phyloP scores from a whole-genome alignment of 345 rosid species.

The Populus nigra region DNA sequence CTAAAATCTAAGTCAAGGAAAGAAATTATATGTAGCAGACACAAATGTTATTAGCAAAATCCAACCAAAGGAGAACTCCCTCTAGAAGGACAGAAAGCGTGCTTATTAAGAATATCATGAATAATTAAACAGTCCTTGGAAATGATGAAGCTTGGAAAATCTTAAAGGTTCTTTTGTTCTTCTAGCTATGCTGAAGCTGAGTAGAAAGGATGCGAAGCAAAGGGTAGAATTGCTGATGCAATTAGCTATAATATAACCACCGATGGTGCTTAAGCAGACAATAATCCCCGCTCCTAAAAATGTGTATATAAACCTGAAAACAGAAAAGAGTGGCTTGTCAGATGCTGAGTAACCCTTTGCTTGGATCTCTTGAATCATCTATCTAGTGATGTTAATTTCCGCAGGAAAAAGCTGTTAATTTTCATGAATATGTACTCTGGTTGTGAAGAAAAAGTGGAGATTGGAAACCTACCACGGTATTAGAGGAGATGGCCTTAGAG shows the following conservation, averaged over 20 bases:
- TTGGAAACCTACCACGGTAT: constrained; percentile 41
- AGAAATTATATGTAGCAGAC: not conserved
- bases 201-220: constrained; percentile 48
- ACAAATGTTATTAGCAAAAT: not conserved
- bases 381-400: too few relatives aligned
- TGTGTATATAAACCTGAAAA: constrained; percentile 53
- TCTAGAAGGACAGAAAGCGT: not conserved
- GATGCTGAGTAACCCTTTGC: not conserved
- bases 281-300: constrained; percentile 48
- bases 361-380: not conserved
- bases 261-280: constrained; percentile 47
- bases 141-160: not conserved
- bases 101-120: not conserved
- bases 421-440: not conserved
- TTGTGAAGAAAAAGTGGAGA: not conserved
- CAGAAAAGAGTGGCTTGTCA: not conserved
- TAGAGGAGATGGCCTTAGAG: constrained; percentile 23
- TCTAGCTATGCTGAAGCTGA: not conserved
- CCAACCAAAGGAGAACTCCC: not conserved
- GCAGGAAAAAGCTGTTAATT: too few relatives aligned
- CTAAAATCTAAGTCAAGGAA: constrained; percentile 36
- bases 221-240: constrained; percentile 34
- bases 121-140: not conserved
- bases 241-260: constrained; percentile 35
- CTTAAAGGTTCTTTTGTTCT: not conserved